Evolutionary conservation across 108 stramenopile species (phyloP), one percentile per base, ranked within the genome.

Genomic region (Skeletonema costatum): DNA sequence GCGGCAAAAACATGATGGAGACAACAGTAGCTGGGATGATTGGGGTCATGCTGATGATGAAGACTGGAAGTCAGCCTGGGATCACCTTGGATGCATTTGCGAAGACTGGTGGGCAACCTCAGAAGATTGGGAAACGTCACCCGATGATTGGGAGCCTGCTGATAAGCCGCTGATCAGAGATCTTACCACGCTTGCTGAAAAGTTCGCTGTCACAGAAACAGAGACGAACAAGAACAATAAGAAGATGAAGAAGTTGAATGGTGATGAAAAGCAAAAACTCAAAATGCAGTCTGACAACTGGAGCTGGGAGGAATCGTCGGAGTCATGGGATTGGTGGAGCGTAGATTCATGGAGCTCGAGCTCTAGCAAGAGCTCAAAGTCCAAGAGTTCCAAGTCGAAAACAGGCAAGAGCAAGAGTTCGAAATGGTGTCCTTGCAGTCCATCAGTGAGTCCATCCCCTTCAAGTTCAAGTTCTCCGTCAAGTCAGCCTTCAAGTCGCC

Each of bases 251-350:
- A 51, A 21, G 50, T 14, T 3, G 53, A 56, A 56, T 56, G 53
- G 53, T 8, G 25, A 56, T 25, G 4, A 56, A 2, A 21, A 16
- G 17, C 48, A 50, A 50, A 19, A 8, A 0, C 25, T 56, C 8
- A 25, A 21, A 10, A 10, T 8, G 5, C 53, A 56, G 25, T 10
- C 53, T 29, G 53, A 56, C n/a, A 56, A 4, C 25, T 56, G 53
- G 53, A 56, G 25, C 25, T 56, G 21, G 53, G 53, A 46, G 11
- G 44, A 56, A 25, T 56, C 53, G 9, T 56, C 53, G 25, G 53
- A 56, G 25, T 56, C 53, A 56, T 56, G 53, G 53, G 53, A 56
- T n/a, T 56, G 53, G 53, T 56, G 53, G 53, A 56, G 50, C 50
- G 50, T 4, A 51, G 50, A 51, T 51, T 19, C 50, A 1, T 51